A percentile compares a stretch with the other conserved stretches of the same genome.
Conservation (phyloP, 208 protist species). For the Porcisia deanei region DNA sequence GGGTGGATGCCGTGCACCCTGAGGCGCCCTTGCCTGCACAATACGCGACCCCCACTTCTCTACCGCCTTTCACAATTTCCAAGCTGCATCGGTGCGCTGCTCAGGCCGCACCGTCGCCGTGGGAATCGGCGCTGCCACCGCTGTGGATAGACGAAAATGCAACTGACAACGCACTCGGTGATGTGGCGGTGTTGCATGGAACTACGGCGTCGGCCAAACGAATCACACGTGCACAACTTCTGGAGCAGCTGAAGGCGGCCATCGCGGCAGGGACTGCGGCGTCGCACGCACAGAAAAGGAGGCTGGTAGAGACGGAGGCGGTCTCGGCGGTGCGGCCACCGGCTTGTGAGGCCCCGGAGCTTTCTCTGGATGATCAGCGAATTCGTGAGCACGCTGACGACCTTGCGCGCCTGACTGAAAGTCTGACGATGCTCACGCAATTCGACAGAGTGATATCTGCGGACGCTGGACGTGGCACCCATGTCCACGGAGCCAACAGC, state of each 20-base stretch:
- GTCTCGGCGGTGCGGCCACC: background rate
- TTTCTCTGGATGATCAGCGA: slow-evolving; percentile 12
- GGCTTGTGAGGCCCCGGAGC: background rate
- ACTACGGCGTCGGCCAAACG: background rate
- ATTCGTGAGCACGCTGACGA: slow-evolving; percentile 16
- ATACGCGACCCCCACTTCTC: background rate
- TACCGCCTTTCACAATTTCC: background rate
- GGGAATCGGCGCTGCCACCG: slow-evolving; percentile 37
- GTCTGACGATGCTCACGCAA: slow-evolving; percentile 8
- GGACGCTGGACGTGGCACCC: background rate
- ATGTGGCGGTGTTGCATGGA: background rate
- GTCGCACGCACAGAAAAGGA: background rate
- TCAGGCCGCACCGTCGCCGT: slow-evolving; percentile 28
- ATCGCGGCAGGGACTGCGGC: slow-evolving; percentile 9
- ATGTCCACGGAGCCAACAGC: background rate
- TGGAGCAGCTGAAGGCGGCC: slow-evolving; percentile 8
- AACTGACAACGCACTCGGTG: background rate
- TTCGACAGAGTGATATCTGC: background rate
- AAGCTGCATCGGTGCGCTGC: slow-evolving; percentile 11
- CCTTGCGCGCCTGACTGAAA: slow-evolving; percentile 10
- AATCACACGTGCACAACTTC: background rate
- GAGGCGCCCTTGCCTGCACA: background rate
- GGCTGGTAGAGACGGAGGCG: background rate
- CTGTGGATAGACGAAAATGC: background rate
- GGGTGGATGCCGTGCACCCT: background rate